Evolutionary conservation across 768 basidiomycete species (phyloP).

Genomic region (Mycena indigotica): DNA sequence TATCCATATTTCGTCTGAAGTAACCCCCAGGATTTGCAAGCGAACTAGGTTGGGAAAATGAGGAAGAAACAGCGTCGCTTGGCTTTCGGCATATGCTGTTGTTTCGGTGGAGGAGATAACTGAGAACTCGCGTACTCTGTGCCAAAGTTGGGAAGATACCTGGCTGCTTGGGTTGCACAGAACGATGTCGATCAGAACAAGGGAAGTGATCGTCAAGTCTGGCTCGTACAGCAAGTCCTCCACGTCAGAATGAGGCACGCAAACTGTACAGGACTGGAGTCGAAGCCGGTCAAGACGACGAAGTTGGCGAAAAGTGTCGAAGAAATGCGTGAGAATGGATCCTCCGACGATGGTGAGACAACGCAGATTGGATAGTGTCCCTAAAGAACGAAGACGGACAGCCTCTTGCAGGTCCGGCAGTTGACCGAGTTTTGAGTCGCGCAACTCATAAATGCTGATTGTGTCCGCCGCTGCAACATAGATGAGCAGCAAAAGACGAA

Average conservation of each 20-base stretch:
- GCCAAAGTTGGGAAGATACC: background rate
- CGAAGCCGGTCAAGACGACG: background rate
- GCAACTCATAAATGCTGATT: too few relatives aligned
- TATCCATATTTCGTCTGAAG: background rate
- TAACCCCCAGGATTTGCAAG: background rate
- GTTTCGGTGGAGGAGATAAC: background rate
- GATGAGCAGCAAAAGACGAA: too few relatives aligned
- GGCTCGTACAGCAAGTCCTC: background rate
- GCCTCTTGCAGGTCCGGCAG: background rate
- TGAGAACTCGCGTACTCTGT: background rate
- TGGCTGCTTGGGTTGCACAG: background rate
- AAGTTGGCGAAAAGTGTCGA: conserved; percentile 1
- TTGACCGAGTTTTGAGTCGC: too few relatives aligned
- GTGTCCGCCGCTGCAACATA: too few relatives aligned
- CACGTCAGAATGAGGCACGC: background rate
- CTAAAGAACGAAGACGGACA: background rate
- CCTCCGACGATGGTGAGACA: background rate
- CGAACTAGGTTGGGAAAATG: background rate
- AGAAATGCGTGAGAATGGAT: background rate
- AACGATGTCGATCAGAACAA: background rate
- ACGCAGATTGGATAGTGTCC: background rate
- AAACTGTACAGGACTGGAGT: background rate
- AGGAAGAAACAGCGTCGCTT: background rate
- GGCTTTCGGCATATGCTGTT: background rate
- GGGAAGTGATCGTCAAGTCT: background rate